phyloP scores from a whole-genome alignment of 352 stramenopile genomes.

The Pilasporangium apinafurcum region DNA sequence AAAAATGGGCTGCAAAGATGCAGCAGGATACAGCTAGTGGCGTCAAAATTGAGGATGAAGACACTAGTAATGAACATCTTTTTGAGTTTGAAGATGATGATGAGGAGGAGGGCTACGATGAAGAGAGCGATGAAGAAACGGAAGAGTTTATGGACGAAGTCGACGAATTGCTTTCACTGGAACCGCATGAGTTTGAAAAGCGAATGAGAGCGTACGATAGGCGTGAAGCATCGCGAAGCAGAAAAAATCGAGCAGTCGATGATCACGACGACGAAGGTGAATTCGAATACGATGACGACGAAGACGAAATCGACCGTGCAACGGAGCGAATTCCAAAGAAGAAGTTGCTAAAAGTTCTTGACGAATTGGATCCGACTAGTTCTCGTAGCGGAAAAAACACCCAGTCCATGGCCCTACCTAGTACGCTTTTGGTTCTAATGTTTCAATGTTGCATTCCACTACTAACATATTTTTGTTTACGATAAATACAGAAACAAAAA shows the following conservation, averaged over 20 bases:
- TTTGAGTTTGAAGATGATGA: constrained; percentile 5
- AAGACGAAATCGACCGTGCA: constrained; percentile 51
- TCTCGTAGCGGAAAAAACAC: constrained; percentile 27
- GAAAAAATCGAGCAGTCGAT: constrained; percentile 3
- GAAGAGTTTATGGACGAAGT: constrained; percentile 67
- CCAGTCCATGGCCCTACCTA: constrained; percentile 31
- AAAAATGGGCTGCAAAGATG: constrained; percentile 41
- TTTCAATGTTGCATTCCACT: neutral
- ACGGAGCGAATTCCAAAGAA: constrained; percentile 66
- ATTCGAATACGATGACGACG: constrained; percentile 10
- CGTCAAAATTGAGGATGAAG: constrained; percentile 13
- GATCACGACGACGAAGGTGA: constrained; percentile 15
- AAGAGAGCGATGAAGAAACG: constrained; percentile 42
- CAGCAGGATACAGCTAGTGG: constrained; percentile 17
- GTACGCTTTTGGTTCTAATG: neutral
- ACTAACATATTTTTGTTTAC: neutral
- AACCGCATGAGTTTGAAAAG: constrained; percentile 53
- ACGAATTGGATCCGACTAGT: constrained; percentile 43
- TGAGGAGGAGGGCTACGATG: constrained; percentile 14
- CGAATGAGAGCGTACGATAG: constrained; percentile 45
- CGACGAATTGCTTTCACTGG: constrained; percentile 60
- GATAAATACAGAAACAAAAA: constrained; percentile 51
- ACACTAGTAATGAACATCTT: constrained; percentile 6
- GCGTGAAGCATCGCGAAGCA: constrained; percentile 15
- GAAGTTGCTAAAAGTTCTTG: constrained; percentile 62